Evolutionary conservation across 164 flowering plant species (phyloP), one percentile per base, ranked within the genome.

Genomic region (Aristolochia contorta): DNA sequence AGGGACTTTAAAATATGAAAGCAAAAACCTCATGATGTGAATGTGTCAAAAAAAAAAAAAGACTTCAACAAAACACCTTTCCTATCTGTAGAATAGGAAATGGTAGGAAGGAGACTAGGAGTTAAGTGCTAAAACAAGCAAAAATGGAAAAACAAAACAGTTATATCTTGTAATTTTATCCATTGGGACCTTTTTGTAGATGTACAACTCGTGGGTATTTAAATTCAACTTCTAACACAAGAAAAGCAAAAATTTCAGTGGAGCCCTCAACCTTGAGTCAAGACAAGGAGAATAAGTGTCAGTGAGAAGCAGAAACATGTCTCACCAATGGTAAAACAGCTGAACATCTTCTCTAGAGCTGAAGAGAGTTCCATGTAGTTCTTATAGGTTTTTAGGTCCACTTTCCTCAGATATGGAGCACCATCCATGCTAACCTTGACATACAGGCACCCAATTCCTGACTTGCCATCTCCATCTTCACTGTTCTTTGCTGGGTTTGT

Each of bases 351-450:
- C 69, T 82, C 93, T 8, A 90, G 81, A 3, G 85, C 91, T 0
- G 84, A 73, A 27, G 89, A 82, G 37, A 90, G 93, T 20, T 85
- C 96, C 47, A 50, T 56, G 54, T 90, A 90, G 70, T 78, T 72
- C 63, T 61, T 58, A 65, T 79, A 84, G 46, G 59, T 77, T 65
- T 77, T 84, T 60, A 90, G 86, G 63, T 87, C 89, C 55, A 87
- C 84, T 72, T 90, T 90, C 69, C 97, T 73, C 62, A 89, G 79
- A 69, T 87, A 89, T 10, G 97, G 97, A 30, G 96, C 96, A 25
- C 95, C 95, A 69, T 90, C 97, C 95, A 90, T 85, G 63, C 95
- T 82, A 56, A 90, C 97, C 50, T 90, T 90, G 9, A 90, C 89
- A 74, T 78, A 87, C n/a, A 84, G 69, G 67, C 90, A 81, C 16